Evolutionary conservation across 1,139 yeast genomes (phyloP).

Genomic region (Nematodospora anomalae): DNA sequence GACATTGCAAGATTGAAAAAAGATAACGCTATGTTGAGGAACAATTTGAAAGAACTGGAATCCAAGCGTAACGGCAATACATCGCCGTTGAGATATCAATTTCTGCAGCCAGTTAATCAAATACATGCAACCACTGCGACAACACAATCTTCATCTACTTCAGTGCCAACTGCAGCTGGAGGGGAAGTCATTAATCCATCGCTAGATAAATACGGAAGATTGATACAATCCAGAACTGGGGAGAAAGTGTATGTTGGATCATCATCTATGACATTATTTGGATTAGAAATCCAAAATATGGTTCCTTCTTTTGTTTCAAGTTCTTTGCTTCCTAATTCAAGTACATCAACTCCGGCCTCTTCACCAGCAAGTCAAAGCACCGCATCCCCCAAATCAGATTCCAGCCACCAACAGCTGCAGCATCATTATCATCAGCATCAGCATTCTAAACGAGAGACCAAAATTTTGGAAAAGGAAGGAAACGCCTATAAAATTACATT

Average conservation of each 20-base stretch:
- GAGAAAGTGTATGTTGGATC: slow-evolving; percentile 76
- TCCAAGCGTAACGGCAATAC: slow-evolving; percentile 10
- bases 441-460: slow-evolving; percentile 34
- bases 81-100: slow-evolving; percentile 9
- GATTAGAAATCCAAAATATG: slow-evolving; percentile 69
- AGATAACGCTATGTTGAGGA: slow-evolving; percentile 57
- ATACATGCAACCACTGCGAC: slow-evolving; percentile 5
- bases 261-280: slow-evolving; percentile 78
- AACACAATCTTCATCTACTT: slow-evolving; percentile 2
- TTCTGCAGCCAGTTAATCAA: slow-evolving; percentile 4
- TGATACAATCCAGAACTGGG: slow-evolving; percentile 72
- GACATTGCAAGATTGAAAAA: slow-evolving; percentile 54
- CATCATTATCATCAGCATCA: slow-evolving; percentile 2
- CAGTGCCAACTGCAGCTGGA: slow-evolving; percentile 3
- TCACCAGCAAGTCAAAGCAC: slow-evolving; percentile 14
- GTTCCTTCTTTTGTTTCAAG: slow-evolving; percentile 36
- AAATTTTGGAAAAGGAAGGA: slow-evolving; percentile 67
- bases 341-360: slow-evolving; percentile 15
- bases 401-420: slow-evolving; percentile 1
- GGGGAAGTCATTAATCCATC: slow-evolving; percentile 63
- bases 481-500: slow-evolving; percentile 69
- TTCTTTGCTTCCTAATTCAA: slow-evolving; percentile 17
- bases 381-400: slow-evolving; percentile 13
- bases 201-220: slow-evolving; percentile 65
- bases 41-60: slow-evolving; percentile 38